A percentile compares a stretch with the other conserved stretches of the same genome.
Conservation (phyloP, 208 protist genomes). For the Sergeia podlipaevii region DNA sequence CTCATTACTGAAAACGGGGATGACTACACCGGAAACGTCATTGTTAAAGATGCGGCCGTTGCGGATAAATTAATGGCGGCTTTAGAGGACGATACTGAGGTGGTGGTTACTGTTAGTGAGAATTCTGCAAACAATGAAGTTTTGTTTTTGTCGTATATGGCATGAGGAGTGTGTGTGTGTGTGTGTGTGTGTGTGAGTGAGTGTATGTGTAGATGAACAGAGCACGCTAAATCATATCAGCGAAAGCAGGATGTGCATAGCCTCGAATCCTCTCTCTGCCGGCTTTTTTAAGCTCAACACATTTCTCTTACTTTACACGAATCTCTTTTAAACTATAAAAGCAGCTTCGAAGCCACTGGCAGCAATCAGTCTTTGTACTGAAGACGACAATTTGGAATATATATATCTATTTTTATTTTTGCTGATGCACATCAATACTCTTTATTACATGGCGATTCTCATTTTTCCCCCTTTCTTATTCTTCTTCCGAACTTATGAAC, state of each 20-base stretch:
- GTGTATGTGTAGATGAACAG: no score
- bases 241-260: no score
- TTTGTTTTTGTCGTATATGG: slow-evolving; percentile 11
- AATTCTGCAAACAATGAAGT: slow-evolving; percentile 8
- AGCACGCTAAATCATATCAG: no score
- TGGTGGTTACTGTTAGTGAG: slow-evolving; percentile 20
- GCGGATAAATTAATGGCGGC: slow-evolving; percentile 5
- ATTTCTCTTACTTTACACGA: background rate
- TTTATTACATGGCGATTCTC: no score
- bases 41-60: slow-evolving; percentile 8
- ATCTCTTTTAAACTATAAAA: background rate
- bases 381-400: no score
- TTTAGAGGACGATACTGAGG: slow-evolving; percentile 9
- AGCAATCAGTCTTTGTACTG: no score
- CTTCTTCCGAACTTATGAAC: background rate
- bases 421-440: no score
- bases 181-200: no score
- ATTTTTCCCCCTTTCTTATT: background rate
- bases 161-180: slow-evolving; percentile 18
- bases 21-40: slow-evolving; percentile 22
- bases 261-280: no score
- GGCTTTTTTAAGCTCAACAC: no score
- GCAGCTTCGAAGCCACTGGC: no score
- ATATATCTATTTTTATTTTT: no score
- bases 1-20: slow-evolving; percentile 21